These are phyloP conservation scores for Phytophthora sansomeana DNA, from an alignment of 352 stramenopile genomes.

Conservation along the genomic window DNA sequence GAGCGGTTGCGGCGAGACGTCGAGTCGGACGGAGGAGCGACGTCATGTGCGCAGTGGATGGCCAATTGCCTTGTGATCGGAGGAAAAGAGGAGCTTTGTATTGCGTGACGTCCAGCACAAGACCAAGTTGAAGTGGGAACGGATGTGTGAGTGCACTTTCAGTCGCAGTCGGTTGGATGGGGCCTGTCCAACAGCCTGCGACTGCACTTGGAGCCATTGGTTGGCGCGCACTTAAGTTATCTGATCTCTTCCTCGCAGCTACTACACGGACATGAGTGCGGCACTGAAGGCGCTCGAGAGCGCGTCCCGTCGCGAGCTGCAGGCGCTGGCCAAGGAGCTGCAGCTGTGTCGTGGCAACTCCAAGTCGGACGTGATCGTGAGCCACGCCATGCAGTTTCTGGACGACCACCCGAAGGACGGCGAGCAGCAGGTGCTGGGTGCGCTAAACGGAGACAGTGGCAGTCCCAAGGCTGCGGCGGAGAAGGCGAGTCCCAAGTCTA, in stretches of 20 bases:
- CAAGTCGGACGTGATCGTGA: slow-evolving; percentile 73
- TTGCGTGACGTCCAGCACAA: slow-evolving; percentile 12
- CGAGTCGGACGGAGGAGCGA: slow-evolving; percentile 11
- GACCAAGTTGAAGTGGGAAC: slow-evolving; percentile 25
- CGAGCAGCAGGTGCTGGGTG: slow-evolving; percentile 40
- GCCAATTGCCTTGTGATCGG: slow-evolving; percentile 10
- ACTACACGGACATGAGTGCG: slow-evolving; percentile 24
- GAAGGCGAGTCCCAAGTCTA: slow-evolving; percentile 7
- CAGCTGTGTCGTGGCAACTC: slow-evolving; percentile 70
- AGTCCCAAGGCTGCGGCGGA: slow-evolving; percentile 17
- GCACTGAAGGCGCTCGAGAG: slow-evolving; percentile 39
- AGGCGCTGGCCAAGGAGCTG: slow-evolving; percentile 71
- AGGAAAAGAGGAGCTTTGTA: neutral
- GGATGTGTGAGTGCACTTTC: slow-evolving; percentile 11
- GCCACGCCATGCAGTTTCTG: slow-evolving; percentile 56
- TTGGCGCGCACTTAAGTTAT: slow-evolving; percentile 14
- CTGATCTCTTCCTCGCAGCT: slow-evolving; percentile 23
- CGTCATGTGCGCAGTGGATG: slow-evolving; percentile 2
- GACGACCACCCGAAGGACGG: slow-evolving; percentile 46
- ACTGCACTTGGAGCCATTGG: neutral
- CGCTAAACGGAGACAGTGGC: slow-evolving; percentile 28
- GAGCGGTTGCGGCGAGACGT: slow-evolving; percentile 8
- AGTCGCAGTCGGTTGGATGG: slow-evolving; percentile 8
- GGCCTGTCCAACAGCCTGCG: neutral
- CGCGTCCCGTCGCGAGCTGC: slow-evolving; percentile 69